Evolutionary conservation across 495 filamentous ascomycete species (phyloP).

Genomic region (Penicillium salamii): DNA sequence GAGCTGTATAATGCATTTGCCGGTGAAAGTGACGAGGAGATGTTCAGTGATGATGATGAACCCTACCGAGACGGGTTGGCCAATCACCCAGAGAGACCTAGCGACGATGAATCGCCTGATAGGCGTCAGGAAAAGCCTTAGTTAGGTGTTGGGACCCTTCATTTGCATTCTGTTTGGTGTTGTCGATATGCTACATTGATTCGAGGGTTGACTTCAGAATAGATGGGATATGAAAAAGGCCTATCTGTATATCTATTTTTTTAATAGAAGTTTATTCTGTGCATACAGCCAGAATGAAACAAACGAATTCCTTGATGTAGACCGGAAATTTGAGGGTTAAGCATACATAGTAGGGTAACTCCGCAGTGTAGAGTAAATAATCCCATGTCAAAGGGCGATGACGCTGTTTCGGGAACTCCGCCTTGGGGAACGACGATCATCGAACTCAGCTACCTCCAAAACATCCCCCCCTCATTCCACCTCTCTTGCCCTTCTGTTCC

Average conservation of each 20-base stretch:
- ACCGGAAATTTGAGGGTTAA: too few species aligned
- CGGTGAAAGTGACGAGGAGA: slow-evolving; percentile 69
- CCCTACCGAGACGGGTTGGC: slow-evolving; percentile 37
- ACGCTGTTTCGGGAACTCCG: slow-evolving; percentile 29
- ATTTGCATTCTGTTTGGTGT: slow-evolving; percentile 8
- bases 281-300: not conserved
- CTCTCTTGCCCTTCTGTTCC: slow-evolving; percentile 2
- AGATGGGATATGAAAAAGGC: not conserved
- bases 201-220: not conserved
- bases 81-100: slow-evolving; percentile 21
- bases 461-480: slow-evolving; percentile 12
- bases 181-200: slow-evolving; percentile 4
- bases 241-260: slow-evolving; percentile 5
- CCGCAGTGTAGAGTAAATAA: too few species aligned
- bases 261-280: not conserved
- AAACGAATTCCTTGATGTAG: too few species aligned
- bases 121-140: slow-evolving; percentile 17
- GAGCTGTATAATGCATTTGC: slow-evolving; percentile 96
- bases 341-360: too few species aligned
- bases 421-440: slow-evolving; percentile 30
- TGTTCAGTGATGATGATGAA: slow-evolving; percentile 58
- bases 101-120: slow-evolving; percentile 15
- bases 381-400: slow-evolving; percentile 12
- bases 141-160: slow-evolving; percentile 9
- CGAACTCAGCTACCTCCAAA: slow-evolving; percentile 17